phyloP scores from a whole-genome alignment of 192 early-diverging fungal genomes.

The Mortierella antarctica region DNA sequence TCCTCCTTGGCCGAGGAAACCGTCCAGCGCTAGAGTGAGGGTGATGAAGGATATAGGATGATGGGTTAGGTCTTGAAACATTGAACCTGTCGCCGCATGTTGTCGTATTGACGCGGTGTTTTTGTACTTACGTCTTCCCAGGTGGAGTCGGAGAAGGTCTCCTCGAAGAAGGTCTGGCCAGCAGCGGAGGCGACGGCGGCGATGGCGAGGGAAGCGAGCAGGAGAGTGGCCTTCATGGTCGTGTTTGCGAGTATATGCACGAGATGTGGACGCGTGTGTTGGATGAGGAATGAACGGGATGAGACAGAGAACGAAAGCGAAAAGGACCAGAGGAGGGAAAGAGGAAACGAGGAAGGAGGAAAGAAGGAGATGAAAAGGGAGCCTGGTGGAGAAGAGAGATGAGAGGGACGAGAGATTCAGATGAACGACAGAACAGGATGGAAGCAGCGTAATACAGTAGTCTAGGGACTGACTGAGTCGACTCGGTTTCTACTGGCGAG shows the following conservation, averaged over 20 bases:
- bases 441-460: neutral
- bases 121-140: constrained; percentile 63
- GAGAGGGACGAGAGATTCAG: neutral
- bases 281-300: constrained; percentile 8
- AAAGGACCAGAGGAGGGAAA: neutral
- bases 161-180: constrained; percentile 77
- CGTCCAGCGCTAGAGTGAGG: constrained; percentile 71
- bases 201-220: constrained; percentile 51
- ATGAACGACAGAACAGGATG: neutral
- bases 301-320: neutral
- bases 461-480: neutral
- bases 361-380: neutral
- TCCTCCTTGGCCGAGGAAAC: constrained; percentile 72
- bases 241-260: constrained; percentile 1
- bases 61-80: neutral
- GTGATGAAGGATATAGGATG: neutral
- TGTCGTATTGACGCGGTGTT: neutral
- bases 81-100: neutral
- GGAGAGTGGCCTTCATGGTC: constrained; percentile 50
- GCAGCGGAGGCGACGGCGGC: constrained; percentile 53
- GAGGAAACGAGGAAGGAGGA: neutral
- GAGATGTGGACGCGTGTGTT: neutral
- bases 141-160: constrained; percentile 78
- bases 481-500: too few relatives aligned
- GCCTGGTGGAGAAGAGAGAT: neutral